Percentiles rank a stretch among this genome's conserved stretches.
Conservation (phyloP, 768 basidiomycete species). For the Dentipellis sp. region DNA sequence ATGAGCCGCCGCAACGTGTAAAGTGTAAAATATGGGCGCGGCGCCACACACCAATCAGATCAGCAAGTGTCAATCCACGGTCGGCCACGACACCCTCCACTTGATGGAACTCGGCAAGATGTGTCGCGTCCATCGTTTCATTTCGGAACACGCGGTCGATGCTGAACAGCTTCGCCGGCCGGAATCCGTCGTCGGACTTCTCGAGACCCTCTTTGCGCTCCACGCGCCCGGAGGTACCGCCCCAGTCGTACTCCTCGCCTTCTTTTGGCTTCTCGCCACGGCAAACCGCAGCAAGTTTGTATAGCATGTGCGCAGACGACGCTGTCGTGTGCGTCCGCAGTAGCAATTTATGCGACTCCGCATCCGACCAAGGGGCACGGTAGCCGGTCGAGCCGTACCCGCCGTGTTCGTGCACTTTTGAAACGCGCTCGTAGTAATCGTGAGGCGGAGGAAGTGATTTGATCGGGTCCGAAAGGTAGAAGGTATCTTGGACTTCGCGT, state of each 20-base stretch:
- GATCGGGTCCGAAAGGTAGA: constrained; percentile 93
- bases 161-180: constrained; percentile 89
- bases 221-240: constrained; percentile 30
- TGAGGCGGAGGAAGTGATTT: constrained; percentile 64
- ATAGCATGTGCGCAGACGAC: constrained; percentile 88
- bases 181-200: constrained; percentile 59
- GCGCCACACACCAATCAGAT: constrained; percentile 67
- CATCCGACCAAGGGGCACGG: constrained; percentile 89
- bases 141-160: constrained; percentile 99
- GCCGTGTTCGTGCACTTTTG: constrained; percentile 76
- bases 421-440: constrained; percentile 81
- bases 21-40: too few species aligned
- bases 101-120: constrained; percentile 98
- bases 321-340: constrained; percentile 97
- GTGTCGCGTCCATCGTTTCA: constrained; percentile 97
- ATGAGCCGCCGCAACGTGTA: not conserved
- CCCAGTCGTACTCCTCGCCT: constrained; percentile 16
- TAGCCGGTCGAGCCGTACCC: constrained; percentile 94
- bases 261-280: constrained; percentile 48
- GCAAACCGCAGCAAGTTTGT: constrained; percentile 81
- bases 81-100: constrained; percentile 99
- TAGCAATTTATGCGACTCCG: constrained; percentile 86
- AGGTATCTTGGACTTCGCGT: constrained; percentile 95
- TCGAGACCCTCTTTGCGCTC: constrained; percentile 22
- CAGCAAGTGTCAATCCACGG: constrained; percentile 82